A percentile compares a stretch with the other conserved stretches of the same genome.
Conservation (phyloP, 1,284 basidiomycete genomes). For the Boletus semigastroideus region DNA sequence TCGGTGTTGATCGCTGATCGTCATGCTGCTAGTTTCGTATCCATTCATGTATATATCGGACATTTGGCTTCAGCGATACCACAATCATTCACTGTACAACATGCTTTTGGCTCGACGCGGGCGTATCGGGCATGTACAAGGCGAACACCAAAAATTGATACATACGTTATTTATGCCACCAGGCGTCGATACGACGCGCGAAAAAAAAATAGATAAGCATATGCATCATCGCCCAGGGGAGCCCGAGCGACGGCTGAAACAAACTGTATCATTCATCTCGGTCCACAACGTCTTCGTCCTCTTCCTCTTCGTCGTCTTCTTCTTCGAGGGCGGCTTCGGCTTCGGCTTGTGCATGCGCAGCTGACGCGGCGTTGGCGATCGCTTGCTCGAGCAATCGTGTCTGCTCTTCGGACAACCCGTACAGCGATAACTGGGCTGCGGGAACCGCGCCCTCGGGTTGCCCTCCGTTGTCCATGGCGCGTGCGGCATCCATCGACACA, state of each 20-base stretch:
- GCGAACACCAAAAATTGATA: slow-evolving; percentile 17
- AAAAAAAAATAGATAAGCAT: slow-evolving; percentile 19
- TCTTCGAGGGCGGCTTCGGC: slow-evolving; percentile 71
- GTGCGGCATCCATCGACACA: slow-evolving; percentile 18
- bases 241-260: slow-evolving; percentile 10
- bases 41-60: slow-evolving; percentile 32
- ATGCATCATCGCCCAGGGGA: slow-evolving; percentile 10
- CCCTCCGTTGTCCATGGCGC: slow-evolving; percentile 5
- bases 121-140: slow-evolving; percentile 11
- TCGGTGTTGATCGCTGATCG: slow-evolving; percentile 7
- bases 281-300: slow-evolving; percentile 36
- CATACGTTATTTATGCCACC: slow-evolving; percentile 27
- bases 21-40: slow-evolving; percentile 22
- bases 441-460: slow-evolving; percentile 2
- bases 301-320: slow-evolving; percentile 49
- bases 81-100: slow-evolving; percentile 26
- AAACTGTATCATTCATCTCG: slow-evolving; percentile 11
- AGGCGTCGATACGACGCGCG: slow-evolving; percentile 20
- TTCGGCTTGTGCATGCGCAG: slow-evolving; percentile 71
- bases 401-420: slow-evolving; percentile 70
- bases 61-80: slow-evolving; percentile 24
- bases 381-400: slow-evolving; percentile 64
- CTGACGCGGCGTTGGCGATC: slow-evolving; percentile 65
- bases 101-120: slow-evolving; percentile 12
- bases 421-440: slow-evolving; percentile 50